Evolutionary conservation across 2,329 filamentous ascomycete species (phyloP).

Genomic region (Cryphonectria naterciae): DNA sequence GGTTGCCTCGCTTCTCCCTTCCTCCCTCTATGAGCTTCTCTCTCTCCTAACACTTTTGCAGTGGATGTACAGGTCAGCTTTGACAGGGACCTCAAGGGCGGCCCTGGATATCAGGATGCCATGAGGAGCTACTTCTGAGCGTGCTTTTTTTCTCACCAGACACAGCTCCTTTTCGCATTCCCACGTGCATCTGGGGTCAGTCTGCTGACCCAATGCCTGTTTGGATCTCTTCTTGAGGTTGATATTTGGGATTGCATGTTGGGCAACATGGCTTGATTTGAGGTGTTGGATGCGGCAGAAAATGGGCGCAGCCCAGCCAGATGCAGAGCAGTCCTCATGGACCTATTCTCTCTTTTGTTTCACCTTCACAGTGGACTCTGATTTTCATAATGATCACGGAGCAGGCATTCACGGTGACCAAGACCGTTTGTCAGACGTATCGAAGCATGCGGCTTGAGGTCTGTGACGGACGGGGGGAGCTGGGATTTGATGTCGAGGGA

Average conservation of each 20-base stretch:
- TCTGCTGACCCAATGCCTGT: background rate
- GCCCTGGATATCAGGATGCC: constrained; percentile 77
- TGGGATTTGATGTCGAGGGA: background rate
- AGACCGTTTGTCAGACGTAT: background rate
- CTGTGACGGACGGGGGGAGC: background rate
- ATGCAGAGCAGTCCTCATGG: background rate
- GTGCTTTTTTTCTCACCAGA: background rate
- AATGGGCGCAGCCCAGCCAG: background rate
- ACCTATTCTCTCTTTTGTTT: background rate
- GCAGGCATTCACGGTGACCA: background rate
- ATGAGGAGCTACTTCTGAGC: constrained; percentile 76
- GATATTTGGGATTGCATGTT: background rate
- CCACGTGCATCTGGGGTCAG: background rate
- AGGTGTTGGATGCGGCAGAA: background rate
- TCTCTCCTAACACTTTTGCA: background rate
- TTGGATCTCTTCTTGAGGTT: background rate
- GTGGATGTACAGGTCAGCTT: constrained; percentile 84
- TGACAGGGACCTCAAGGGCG: constrained; percentile 80
- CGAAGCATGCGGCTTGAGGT: background rate
- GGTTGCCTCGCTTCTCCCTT: background rate
- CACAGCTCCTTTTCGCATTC: background rate
- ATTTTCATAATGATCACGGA: background rate
- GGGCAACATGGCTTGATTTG: background rate
- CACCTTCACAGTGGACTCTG: background rate
- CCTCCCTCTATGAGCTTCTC: background rate